phyloP scores from a whole-genome alignment of 805 yeast species.

The Candida rishiriensis region DNA sequence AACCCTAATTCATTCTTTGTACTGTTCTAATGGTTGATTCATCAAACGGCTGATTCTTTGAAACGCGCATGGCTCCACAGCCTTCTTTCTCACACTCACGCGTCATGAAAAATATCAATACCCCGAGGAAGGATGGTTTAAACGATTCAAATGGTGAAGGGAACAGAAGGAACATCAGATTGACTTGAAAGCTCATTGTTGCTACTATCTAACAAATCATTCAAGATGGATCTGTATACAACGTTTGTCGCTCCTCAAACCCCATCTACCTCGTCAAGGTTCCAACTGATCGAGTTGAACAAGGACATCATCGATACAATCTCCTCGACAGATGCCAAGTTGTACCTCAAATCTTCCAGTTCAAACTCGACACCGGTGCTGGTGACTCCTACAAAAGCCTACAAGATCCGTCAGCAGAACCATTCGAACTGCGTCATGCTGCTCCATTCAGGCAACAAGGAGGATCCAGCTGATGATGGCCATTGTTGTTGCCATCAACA shows the following conservation, averaged over 20 bases:
- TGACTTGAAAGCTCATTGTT: too few relatives aligned
- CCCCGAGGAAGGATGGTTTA: too few relatives aligned
- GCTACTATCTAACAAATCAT: too few relatives aligned
- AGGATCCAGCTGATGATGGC: too few relatives aligned
- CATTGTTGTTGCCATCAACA: not conserved
- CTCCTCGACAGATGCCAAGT: conserved; percentile 4
- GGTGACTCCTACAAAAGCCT: conserved; percentile 57
- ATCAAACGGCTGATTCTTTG: too few relatives aligned
- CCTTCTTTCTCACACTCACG: too few relatives aligned
- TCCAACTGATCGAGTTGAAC: conserved; percentile 49
- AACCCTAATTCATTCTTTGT: too few relatives aligned
- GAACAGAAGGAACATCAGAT: too few relatives aligned
- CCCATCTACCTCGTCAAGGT: conserved; percentile 17
- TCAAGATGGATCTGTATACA: conserved; percentile 26
- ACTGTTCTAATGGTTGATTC: too few relatives aligned
- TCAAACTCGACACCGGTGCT: conserved; percentile 43
- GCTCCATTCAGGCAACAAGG: conserved; percentile 17
- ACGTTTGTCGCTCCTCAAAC: conserved; percentile 19
- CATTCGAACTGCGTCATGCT: conserved; percentile 83
- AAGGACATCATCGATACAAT: conserved; percentile 43
- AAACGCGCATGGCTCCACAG: too few relatives aligned
- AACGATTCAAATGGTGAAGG: too few relatives aligned
- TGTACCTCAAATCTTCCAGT: conserved; percentile 18
- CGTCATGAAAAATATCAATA: too few relatives aligned
- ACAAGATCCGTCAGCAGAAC: conserved; percentile 68